These are phyloP conservation scores for Glutinoglossum americanum DNA, from an alignment of 495 filamentous ascomycete species.

Conservation along the genomic window DNA sequence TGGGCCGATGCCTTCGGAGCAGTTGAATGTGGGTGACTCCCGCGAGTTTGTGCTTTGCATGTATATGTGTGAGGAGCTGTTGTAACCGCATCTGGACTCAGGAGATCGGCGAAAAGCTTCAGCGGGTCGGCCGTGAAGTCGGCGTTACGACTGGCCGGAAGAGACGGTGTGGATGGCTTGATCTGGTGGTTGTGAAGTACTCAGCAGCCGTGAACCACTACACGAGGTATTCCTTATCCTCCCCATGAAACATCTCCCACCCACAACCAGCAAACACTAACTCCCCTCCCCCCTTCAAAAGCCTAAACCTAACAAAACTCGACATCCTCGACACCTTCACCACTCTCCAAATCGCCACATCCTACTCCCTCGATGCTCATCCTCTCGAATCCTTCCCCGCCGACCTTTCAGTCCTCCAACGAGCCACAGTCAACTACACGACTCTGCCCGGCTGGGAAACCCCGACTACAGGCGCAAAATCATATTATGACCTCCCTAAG, in stretches of 20 bases:
- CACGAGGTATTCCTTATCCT: constrained; percentile 17
- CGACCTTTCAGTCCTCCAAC: constrained; percentile 36
- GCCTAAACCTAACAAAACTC: constrained; percentile 71
- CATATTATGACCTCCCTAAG: constrained; percentile 46
- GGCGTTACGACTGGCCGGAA: constrained; percentile 70
- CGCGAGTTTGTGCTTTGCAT: neutral
- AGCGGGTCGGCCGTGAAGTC: constrained; percentile 40
- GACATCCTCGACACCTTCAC: constrained; percentile 44
- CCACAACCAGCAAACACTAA: neutral
- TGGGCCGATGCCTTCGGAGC: constrained; percentile 49
- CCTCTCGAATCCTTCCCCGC: constrained; percentile 42
- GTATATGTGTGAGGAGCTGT: too few relatives aligned
- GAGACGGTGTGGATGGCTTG: constrained; percentile 77
- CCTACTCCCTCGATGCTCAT: too few relatives aligned
- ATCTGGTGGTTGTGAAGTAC: constrained; percentile 71
- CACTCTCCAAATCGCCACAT: too few relatives aligned
- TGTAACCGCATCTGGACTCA: constrained; percentile 1
- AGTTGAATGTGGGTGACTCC: neutral
- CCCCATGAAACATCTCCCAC: neutral
- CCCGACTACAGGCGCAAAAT: constrained; percentile 38
- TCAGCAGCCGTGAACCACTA: constrained; percentile 51
- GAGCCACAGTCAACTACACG: constrained; percentile 43
- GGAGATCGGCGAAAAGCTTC: constrained; percentile 39
- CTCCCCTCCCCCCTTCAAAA: constrained; percentile 6
- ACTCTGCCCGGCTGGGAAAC: constrained; percentile 61